Conservation (phyloP, 345 rosid species). For the Durio zibethinus region DNA sequence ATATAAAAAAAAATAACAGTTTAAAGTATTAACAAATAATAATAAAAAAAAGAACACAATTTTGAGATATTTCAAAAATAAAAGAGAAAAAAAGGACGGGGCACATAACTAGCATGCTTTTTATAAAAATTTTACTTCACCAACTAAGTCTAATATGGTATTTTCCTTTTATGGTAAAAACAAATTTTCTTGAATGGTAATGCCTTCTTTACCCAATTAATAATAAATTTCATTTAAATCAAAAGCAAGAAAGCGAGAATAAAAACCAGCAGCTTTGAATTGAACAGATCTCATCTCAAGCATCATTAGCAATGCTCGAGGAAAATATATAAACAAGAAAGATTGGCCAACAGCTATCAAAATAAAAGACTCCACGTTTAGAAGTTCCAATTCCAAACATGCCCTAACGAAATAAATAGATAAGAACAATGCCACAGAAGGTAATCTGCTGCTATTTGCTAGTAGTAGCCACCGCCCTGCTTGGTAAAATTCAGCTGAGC, state of each 20-base stretch:
- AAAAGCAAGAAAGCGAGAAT: neutral
- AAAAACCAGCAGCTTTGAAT: neutral
- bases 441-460: neutral
- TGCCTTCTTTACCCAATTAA: neutral
- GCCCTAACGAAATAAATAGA: neutral
- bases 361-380: neutral
- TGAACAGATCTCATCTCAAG: neutral
- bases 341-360: neutral
- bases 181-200: no score
- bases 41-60: no score
- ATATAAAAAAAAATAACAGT: no score
- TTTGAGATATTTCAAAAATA: no score
- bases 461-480: conserved; percentile 1
- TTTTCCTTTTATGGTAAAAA: no score
- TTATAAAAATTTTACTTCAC: no score
- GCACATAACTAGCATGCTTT: neutral
- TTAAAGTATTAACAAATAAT: no score
- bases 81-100: no score
- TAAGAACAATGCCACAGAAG: neutral
- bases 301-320: neutral
- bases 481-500: conserved; percentile 18
- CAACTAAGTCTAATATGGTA: no score
- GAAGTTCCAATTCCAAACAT: neutral
- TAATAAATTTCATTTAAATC: no score
- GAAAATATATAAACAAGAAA: neutral